Conservation (phyloP, 768 basidiomycete species). For the Suillus subalutaceus region DNA sequence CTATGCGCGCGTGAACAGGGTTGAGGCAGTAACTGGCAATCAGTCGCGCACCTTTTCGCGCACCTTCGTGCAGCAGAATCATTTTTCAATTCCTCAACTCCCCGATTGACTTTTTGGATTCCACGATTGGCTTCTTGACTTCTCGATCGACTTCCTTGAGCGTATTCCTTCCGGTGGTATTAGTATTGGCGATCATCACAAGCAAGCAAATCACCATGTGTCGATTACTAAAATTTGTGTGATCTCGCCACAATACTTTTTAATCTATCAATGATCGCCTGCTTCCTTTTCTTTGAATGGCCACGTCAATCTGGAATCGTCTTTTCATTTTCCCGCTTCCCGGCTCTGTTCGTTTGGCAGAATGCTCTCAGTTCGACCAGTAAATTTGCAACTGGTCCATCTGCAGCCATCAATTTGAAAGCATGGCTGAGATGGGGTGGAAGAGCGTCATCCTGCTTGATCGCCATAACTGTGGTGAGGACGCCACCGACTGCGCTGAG, state of each 20-base stretch:
- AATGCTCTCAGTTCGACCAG: too few species aligned
- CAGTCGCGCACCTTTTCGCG: background rate
- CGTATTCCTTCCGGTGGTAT: too few species aligned
- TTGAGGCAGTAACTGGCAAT: background rate
- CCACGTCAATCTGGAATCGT: constrained; percentile 1
- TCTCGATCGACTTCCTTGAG: too few species aligned
- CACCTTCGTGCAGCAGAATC: background rate
- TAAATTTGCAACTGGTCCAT: too few species aligned
- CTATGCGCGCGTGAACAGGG: background rate
- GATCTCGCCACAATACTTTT: background rate
- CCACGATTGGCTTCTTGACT: too few species aligned
- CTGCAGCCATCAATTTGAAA: too few species aligned
- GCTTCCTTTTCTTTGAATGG: constrained; percentile 10
- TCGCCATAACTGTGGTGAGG: background rate
- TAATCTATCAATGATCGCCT: background rate
- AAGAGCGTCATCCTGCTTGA: too few species aligned
- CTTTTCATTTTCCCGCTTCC: too few species aligned
- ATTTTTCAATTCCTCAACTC: background rate
- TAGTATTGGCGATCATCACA: too few species aligned
- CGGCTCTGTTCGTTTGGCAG: too few species aligned
- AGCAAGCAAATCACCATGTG: background rate
- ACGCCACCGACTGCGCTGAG: background rate
- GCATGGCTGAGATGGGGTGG: too few species aligned
- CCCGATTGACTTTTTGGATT: too few species aligned
- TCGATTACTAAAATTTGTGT: background rate